These are phyloP conservation scores for Elaeis guineensis DNA, from an alignment of 176 grass and related monocot species.

Conservation along the genomic window DNA sequence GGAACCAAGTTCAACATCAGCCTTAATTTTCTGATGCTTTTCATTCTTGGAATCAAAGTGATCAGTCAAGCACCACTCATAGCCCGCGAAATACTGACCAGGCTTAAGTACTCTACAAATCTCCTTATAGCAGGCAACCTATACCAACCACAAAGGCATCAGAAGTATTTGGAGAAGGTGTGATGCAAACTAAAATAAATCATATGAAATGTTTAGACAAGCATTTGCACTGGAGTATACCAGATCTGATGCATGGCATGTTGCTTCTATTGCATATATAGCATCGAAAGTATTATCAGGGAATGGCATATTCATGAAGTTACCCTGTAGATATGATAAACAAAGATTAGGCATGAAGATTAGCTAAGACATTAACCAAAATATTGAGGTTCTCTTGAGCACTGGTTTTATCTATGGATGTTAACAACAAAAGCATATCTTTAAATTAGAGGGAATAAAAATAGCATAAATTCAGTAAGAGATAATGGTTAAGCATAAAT, in stretches of 20 bases:
- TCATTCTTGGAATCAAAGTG: not conserved
- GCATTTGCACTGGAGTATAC: not conserved
- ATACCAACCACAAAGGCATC: not conserved
- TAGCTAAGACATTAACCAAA: too few species aligned
- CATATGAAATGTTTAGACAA: not conserved
- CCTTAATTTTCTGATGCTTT: not conserved
- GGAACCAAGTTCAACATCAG: not conserved
- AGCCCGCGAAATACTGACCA: not conserved
- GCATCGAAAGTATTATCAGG: not conserved
- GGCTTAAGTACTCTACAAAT: not conserved
- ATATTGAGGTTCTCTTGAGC: too few species aligned
- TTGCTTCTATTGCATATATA: not conserved
- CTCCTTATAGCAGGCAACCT: not conserved
- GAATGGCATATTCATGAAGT: slow-evolving; percentile 1
- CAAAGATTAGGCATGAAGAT: too few species aligned
- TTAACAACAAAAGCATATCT: too few species aligned
- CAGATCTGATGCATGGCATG: not conserved
- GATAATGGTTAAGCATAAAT: too few species aligned
- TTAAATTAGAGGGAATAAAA: too few species aligned
- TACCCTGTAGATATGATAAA: not conserved
- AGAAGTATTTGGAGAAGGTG: not conserved
- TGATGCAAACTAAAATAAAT: not conserved
- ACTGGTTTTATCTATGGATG: too few species aligned
- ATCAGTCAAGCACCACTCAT: not conserved
- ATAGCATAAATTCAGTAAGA: too few species aligned